Conservation (phyloP, 306 rosid species). For the Malus asiatica region DNA sequence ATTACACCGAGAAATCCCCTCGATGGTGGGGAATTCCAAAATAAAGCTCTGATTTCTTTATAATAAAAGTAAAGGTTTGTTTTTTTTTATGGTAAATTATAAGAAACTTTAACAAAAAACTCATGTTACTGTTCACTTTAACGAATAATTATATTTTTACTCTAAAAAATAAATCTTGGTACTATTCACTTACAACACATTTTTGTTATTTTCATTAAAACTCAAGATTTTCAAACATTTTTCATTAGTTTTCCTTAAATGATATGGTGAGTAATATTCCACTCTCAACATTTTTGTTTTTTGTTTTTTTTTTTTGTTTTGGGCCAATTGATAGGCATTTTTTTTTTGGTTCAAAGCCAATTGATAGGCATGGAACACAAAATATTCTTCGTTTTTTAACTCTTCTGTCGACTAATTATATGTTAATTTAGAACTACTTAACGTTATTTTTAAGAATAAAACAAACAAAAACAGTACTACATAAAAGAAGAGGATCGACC, state of each 20-base stretch:
- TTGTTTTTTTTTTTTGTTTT: no score
- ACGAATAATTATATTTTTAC: no score
- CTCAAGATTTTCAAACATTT: no score
- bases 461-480: neutral
- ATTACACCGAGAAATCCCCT: neutral
- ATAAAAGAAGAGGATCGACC: neutral
- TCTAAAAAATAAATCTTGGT: no score
- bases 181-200: no score
- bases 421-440: neutral
- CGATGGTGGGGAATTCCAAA: neutral
- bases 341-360: neutral
- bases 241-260: neutral
- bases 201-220: no score
- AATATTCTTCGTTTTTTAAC: neutral
- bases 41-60: neutral
- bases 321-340: neutral
- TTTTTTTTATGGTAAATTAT: neutral
- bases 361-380: neutral
- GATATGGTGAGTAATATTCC: neutral
- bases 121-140: accelerated
- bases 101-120: no score
- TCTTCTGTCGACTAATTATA: neutral
- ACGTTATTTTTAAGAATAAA: neutral
- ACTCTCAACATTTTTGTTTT: neutral
- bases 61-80: neutral